A percentile compares a stretch with the other conserved stretches of the same genome.
Evolutionary conservation across 495 filamentous ascomycete species (phyloP).

Genomic region (Choiromyces venosus): DNA sequence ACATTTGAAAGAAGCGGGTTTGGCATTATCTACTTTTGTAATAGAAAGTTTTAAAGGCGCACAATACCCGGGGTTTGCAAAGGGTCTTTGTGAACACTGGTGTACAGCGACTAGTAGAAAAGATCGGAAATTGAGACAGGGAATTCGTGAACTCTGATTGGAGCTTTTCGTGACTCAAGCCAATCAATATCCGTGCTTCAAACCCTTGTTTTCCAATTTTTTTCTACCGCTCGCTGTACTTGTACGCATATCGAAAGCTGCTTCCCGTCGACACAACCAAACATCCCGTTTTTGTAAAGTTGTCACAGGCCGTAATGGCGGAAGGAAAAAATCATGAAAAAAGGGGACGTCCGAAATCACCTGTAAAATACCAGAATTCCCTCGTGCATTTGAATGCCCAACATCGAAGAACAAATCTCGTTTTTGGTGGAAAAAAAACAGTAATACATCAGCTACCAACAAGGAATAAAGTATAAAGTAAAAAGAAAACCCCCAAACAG

Average conservation of each 20-base stretch:
- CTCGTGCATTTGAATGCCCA: background rate
- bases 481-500: constrained; percentile 37
- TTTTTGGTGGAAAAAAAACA: background rate
- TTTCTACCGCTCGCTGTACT: no score
- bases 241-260: background rate
- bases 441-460: background rate
- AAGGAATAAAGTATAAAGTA: constrained; percentile 26
- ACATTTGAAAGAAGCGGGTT: background rate
- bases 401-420: background rate
- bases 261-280: background rate
- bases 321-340: background rate
- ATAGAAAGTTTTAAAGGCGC: background rate
- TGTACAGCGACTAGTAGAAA: no score
- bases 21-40: background rate
- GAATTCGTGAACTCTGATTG: no score
- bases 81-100: background rate
- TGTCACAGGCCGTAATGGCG: background rate
- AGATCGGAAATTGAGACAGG: no score
- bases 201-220: no score
- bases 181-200: no score
- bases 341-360: background rate
- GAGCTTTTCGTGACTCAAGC: no score
- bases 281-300: background rate
- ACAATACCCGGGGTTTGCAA: background rate
- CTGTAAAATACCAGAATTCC: background rate